Conservation (phyloP, 2,329 filamentous ascomycete genomes). For the Ceratocystis cacaofunesta region DNA sequence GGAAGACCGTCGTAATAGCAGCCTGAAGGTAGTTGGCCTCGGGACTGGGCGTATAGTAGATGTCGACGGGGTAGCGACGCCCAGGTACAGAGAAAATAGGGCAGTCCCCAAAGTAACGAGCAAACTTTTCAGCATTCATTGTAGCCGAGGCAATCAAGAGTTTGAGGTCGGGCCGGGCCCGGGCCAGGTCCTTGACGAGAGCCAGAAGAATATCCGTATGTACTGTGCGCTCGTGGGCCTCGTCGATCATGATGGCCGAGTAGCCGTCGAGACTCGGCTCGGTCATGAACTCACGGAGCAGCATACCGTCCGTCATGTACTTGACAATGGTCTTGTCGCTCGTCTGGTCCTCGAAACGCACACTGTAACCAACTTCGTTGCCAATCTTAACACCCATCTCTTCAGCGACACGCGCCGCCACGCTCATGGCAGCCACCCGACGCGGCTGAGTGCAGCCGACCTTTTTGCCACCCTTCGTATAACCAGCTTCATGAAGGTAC, state of each 20-base stretch:
- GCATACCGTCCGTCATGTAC: conserved; percentile 96
- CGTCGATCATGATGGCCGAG: conserved; percentile 86
- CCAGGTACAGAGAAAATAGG: conserved; percentile 94
- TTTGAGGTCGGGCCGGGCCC: conserved; percentile 71
- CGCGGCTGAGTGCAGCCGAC: conserved; percentile 89
- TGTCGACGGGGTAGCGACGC: conserved; percentile 74
- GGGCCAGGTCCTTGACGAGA: conserved; percentile 73
- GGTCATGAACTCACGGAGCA: conserved; percentile 77
- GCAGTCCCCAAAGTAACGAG: conserved; percentile 77
- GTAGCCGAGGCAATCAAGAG: conserved; percentile 88
- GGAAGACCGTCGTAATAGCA: conserved; percentile 83
- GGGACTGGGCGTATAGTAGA: conserved; percentile 77
- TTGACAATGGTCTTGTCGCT: conserved; percentile 84
- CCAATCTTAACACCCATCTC: conserved; percentile 85
- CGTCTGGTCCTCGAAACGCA: conserved; percentile 87
- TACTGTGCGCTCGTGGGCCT: conserved; percentile 87
- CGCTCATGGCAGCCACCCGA: conserved; percentile 92
- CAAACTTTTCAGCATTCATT: conserved; percentile 86
- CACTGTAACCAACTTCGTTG: conserved; percentile 83
- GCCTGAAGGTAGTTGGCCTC: conserved; percentile 90
- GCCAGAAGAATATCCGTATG: conserved; percentile 82
- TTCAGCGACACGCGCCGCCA: conserved; percentile 88
- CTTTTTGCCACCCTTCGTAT: conserved; percentile 68
- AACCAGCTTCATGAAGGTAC: conserved; percentile 83
- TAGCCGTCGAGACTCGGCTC: conserved; percentile 74